Conservation (phyloP, 345 rosid species). For the Orychophragmus violaceus region DNA sequence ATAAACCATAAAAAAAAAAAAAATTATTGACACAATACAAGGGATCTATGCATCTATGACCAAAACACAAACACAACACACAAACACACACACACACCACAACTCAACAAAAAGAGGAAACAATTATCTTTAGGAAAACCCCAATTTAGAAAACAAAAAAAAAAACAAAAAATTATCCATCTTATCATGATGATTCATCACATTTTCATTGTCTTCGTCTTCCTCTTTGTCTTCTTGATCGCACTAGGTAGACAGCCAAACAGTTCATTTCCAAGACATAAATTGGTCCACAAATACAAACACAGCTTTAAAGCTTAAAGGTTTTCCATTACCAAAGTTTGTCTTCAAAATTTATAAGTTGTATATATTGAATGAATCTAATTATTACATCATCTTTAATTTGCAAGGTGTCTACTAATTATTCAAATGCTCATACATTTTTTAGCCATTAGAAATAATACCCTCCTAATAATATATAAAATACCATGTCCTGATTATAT, state of each 20-base stretch:
- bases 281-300: constrained; percentile 32
- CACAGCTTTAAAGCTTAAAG: constrained; percentile 23
- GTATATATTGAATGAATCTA: constrained; percentile 34
- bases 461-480: not conserved
- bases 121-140: constrained; percentile 6
- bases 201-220: constrained; percentile 20
- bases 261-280: constrained; percentile 17
- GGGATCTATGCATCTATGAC: constrained; percentile 20
- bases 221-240: constrained; percentile 25
- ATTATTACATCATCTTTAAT: constrained; percentile 21
- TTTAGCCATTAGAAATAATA: not conserved
- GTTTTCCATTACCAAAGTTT: constrained; percentile 25
- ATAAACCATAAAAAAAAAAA: constrained; percentile 9
- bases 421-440: not conserved
- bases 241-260: constrained; percentile 32
- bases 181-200: constrained; percentile 22
- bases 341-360: constrained; percentile 17
- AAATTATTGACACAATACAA: constrained; percentile 11
- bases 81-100: constrained; percentile 15
- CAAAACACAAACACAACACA: too few relatives aligned
- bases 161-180: not conserved
- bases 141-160: constrained; percentile 22
- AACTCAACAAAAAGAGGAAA: constrained; percentile 23
- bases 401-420: constrained; percentile 1
- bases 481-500: not conserved